phyloP scores from a whole-genome alignment of 257 asterid species.

The Salvia miltiorrhiza region DNA sequence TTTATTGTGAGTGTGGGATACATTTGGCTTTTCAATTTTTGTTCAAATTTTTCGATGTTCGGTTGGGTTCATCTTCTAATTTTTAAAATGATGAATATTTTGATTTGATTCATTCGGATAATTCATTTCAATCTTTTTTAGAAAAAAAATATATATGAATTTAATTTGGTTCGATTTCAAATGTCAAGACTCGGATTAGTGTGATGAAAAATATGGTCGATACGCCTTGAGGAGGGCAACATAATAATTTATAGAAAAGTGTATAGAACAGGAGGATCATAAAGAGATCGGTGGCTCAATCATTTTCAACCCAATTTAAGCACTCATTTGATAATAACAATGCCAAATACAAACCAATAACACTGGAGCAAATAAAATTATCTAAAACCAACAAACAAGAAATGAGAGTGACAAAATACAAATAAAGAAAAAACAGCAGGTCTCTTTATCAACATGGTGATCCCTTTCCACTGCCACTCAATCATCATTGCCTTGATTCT shows the following conservation, averaged over 20 bases:
- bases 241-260: not conserved
- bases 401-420: conserved; percentile 12
- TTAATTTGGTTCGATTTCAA: too few relatives aligned
- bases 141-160: too few relatives aligned
- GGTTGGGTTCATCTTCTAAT: too few relatives aligned
- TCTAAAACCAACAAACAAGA: conserved; percentile 27
- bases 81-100: too few relatives aligned
- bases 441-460: conserved; percentile 30
- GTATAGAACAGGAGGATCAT: not conserved
- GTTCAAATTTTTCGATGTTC: too few relatives aligned
- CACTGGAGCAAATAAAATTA: conserved; percentile 5
- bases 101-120: too few relatives aligned
- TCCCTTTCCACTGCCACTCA: conserved; percentile 28
- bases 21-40: too few relatives aligned
- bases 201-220: too few relatives aligned
- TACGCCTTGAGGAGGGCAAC: too few relatives aligned
- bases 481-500: conserved; percentile 22
- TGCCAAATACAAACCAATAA: conserved; percentile 22
- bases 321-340: conserved; percentile 5
- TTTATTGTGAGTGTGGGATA: too few relatives aligned
- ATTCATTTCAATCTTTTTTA: too few relatives aligned
- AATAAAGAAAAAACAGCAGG: conserved; percentile 9
- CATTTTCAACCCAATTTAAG: conserved; percentile 3
- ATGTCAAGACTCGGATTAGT: too few relatives aligned
- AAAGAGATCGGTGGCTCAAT: not conserved